Conservation (phyloP, 108 stramenopile species). For the Skeletonema marinoi region DNA sequence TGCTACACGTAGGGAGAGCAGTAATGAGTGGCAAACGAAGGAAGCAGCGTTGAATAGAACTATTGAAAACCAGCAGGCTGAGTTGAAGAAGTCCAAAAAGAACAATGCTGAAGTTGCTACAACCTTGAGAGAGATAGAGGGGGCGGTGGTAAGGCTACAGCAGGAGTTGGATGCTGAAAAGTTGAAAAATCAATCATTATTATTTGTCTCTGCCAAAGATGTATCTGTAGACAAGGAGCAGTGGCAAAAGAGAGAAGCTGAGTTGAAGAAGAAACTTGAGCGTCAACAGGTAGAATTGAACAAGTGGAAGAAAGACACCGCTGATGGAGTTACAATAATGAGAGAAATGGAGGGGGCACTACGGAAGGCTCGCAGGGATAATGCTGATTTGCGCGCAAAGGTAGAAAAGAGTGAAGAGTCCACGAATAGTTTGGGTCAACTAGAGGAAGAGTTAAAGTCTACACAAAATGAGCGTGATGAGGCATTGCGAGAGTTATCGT, state of each 20-base stretch:
- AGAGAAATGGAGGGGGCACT: conserved; percentile 31
- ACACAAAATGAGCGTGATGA: conserved; percentile 2
- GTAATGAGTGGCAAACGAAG: neutral
- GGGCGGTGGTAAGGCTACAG: neutral
- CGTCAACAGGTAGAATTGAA: conserved; percentile 5
- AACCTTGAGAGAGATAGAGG: conserved; percentile 2
- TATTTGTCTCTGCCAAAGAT: neutral
- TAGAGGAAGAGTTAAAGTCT: conserved; percentile 1
- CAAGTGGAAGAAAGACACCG: conserved; percentile 25
- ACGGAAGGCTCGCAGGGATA: conserved; percentile 13
- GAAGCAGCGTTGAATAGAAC: neutral
- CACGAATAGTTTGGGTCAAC: neutral
- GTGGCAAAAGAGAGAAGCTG: conserved; percentile 10
- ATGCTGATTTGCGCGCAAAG: conserved; percentile 9
- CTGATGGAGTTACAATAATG: conserved; percentile 40
- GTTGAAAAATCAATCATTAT: neutral
- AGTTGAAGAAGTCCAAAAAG: neutral
- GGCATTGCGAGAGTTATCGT: neutral
- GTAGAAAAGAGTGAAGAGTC: neutral
- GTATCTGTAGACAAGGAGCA: neutral
- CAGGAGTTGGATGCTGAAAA: neutral
- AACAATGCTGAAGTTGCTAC: neutral
- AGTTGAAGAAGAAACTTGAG: conserved; percentile 15
- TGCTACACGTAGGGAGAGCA: neutral
- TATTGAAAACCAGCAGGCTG: neutral